Base-by-base conservation (phyloP, 2,329 filamentous ascomycete genomes). In the Lasiodiplodia sp. region DNA sequence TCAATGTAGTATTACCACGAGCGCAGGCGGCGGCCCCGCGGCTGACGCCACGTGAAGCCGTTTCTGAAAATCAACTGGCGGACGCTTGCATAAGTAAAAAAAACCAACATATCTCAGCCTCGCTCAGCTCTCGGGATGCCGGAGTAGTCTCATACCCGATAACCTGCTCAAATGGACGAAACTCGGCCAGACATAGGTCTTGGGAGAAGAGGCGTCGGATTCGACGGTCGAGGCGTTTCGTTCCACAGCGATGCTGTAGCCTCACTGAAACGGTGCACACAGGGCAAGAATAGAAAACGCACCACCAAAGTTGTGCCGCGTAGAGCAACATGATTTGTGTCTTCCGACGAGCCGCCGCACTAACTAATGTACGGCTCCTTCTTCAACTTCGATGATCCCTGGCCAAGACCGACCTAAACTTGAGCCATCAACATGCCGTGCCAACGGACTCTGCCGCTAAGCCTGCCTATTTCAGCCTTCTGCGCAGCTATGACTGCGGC, bases 281-380 rank as follows among this genome's bases (percentile, higher is more conserved):
- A 31, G 47, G 38, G 65, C 53, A 60, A 67, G 65, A 67, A 67
- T 67, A 67, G 65, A 60, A 67, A 28, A 40, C 28, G 65, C 65
- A 40, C 53, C 47, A 25, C 31, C 38, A 28, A 34, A 28, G 44
- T 40, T 31, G 65, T 60, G 53, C 53, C 44, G 65, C 65, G 65
- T 67, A 57, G 65, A 67, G 56, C 53, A 60, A 60, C 53, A 67
- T 60, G 53, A 67, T 67, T 67, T 67, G 65, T 67, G 55, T 58
- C 37, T 60, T n/a, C 65, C 65, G 53, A 60, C 51, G 65, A 67
- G 65, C 65, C 65, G 65, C 65, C n/a, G 53, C 60, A 14, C 44
- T 47, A 34, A 31, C 60, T 64, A 52, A 52, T 38, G 47, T 38
- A 52, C 28, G 28, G 60, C 44, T 23, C 21, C 47, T 64, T 21